These are phyloP conservation scores for Salinomyces thailandicus DNA, from an alignment of 2,329 filamentous ascomycete genomes.

Conservation along the genomic window DNA sequence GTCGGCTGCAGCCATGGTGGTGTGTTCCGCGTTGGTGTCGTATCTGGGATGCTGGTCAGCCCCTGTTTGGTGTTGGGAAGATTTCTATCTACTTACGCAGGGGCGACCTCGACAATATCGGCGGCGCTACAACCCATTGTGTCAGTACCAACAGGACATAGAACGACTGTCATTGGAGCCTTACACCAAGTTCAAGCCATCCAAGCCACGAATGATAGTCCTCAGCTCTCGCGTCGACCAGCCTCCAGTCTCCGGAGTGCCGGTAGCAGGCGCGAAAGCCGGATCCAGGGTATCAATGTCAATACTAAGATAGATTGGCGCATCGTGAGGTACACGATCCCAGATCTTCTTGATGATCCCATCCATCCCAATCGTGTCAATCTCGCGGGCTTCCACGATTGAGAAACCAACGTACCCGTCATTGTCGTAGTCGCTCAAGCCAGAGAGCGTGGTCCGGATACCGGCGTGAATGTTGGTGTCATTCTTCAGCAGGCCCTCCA, in stretches of 20 bases:
- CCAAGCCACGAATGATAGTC: constrained; percentile 59
- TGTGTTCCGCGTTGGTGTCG: constrained; percentile 61
- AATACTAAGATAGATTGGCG: constrained; percentile 70
- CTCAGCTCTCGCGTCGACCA: constrained; percentile 65
- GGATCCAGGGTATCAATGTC: constrained; percentile 87
- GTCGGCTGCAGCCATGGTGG: constrained; percentile 62
- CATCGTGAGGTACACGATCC: constrained; percentile 60
- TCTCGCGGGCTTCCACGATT: constrained; percentile 66
- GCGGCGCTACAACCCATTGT: too few relatives aligned
- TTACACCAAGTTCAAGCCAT: constrained; percentile 56
- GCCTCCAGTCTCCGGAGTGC: constrained; percentile 65
- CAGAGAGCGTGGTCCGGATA: constrained; percentile 71
- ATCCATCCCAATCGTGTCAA: constrained; percentile 56
- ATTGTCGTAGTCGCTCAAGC: constrained; percentile 71
- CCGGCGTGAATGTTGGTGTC: constrained; percentile 82
- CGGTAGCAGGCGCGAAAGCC: constrained; percentile 65
- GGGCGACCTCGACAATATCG: constrained; percentile 65
- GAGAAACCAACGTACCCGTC: constrained; percentile 77
- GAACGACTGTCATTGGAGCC: too few relatives aligned
- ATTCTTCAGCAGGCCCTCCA: constrained; percentile 68
- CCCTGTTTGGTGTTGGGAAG: too few relatives aligned
- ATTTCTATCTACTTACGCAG: too few relatives aligned
- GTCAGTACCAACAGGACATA: too few relatives aligned
- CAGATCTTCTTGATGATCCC: constrained; percentile 72
- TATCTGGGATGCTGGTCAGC: constrained; percentile 24